Base-by-base conservation (phyloP, 1,284 basidiomycete genomes). In the Neonothopanus nambi region DNA sequence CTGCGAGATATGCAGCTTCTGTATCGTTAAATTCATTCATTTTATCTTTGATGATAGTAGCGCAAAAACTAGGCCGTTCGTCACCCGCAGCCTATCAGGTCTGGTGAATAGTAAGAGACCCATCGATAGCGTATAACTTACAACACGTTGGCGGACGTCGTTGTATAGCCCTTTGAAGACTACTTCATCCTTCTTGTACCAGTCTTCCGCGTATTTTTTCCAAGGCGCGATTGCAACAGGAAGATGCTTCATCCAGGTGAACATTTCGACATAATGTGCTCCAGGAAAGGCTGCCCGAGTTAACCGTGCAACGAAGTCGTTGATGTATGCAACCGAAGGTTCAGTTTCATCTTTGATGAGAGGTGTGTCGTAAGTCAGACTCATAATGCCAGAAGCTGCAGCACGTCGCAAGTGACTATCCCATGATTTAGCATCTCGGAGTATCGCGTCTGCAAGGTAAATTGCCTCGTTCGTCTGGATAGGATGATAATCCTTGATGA, bases 241-340 rank as follows among this genome's bases (percentile, higher is more conserved):
- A 36, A 52, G 30, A 36, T 46, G n/a, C 42, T 52, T 52, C 51
- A 52, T 52, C 51, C 51, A 52, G 15, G 51, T 43, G 33, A 52
- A 46, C 18, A 52, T 35, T 17, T 52, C 51, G 6, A 52, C 51
- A 28, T 45, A 36, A 37, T 52, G 23, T n/a, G 56, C 39, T 7
- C 58, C 58, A 45, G 58, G 58, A 17, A 53, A 43, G 17, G 48
- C 51, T 24, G 58, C 50, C 13, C 35, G 21, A 23, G 35, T 28
- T n/a, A 36, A 21, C 15, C 42, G 41, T 5, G 41, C 13, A n/a
- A 46, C 35, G 17, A 45, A 52, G 4, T 52, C 18, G 24, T 44
- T 44, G 26, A 52, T 38, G 12, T 18, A 26, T 11, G 33, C 43
- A 24, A 52, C 15, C 15, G n/a, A 12, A 26, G 51, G 51, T n/a